These are phyloP conservation scores for Eragrostis tef DNA, from an alignment of 202 grass and related monocot genomes.

Conservation along the genomic window DNA sequence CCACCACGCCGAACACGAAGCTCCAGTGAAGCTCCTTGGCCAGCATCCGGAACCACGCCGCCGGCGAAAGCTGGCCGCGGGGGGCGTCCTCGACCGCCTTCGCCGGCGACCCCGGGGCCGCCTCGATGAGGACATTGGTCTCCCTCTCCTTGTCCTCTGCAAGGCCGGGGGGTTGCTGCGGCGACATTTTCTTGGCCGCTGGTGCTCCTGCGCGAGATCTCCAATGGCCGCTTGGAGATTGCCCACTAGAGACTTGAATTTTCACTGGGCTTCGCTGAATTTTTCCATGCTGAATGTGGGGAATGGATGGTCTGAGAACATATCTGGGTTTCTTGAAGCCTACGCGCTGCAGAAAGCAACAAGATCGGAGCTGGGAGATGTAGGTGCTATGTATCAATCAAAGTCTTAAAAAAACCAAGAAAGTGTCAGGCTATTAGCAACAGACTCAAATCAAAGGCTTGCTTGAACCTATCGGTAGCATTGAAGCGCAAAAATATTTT, in stretches of 20 bases:
- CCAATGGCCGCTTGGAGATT: background rate
- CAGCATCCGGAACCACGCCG: conserved; percentile 83
- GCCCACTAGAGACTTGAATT: conserved; percentile 33
- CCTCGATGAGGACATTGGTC: conserved; percentile 55
- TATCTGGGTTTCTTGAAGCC: conserved; percentile 49
- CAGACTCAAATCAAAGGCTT: conserved; percentile 29
- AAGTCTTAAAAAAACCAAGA: conserved; percentile 8
- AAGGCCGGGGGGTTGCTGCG: conserved; percentile 24
- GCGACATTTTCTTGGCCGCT: conserved; percentile 46
- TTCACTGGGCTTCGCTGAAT: background rate
- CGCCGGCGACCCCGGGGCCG: background rate
- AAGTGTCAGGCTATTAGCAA: background rate
- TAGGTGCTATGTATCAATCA: conserved; percentile 38
- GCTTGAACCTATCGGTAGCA: background rate
- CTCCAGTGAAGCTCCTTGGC: conserved; percentile 78
- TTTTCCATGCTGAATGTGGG: conserved; percentile 43
- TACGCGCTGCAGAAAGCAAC: conserved; percentile 1
- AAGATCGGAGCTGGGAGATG: conserved; percentile 29
- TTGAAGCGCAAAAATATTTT: background rate
- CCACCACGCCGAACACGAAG: conserved; percentile 77
- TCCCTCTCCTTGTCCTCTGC: conserved; percentile 54
- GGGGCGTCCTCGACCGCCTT: conserved; percentile 38
- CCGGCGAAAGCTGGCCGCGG: conserved; percentile 47
- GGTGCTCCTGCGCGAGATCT: conserved; percentile 38
- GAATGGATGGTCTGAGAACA: conserved; percentile 8